Base-by-base conservation (phyloP, 345 rosid species). In the Acer saccharum region DNA sequence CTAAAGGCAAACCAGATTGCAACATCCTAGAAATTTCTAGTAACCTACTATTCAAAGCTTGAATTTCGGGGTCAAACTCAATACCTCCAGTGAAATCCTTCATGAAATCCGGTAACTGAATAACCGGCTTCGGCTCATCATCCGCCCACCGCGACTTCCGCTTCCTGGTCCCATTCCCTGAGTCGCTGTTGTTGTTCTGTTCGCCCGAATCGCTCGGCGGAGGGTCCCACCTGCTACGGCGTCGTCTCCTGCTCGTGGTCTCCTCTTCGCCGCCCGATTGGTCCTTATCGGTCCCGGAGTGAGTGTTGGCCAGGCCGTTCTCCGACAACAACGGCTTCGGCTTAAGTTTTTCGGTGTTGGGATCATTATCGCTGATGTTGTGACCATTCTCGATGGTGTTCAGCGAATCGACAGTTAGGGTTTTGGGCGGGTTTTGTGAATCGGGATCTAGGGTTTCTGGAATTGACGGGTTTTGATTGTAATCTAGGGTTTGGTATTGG, bases 91-190 rank as follows among this genome's bases (percentile, higher is more conserved):
- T 76, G 71, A 92, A 88, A 63, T 95, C 98, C 72, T 91, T 94
- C 89, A 91, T 88, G 80, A 92, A 96, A 83, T 96, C 97, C 7
- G 99, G 99, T 17, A 97, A 83, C 89, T 94, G 97, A 83, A 94
- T 81, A 74, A 85, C 55, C 2, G 93, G 97, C 87, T 91, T 97
- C 12, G 97, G 97, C 80, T 92, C 99, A 10, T 96, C 95, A 60
- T 94, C 95, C 0, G 97, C 97, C 99, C 98, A 96, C 58, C 99
- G 78, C 0, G 98, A 92, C 86, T 85, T 96, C 82, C 98, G 80
- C 92, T 94, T 94, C 86, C 85, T 81, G 7, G 86, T 75, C 17
- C 92, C 94, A 41, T 84, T 81, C 1, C 90, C 91, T 0, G 86
- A 71, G 12, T 89, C 98, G 32, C 61, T 74, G 13, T 80, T 85